phyloP scores from a whole-genome alignment of 2,329 filamentous ascomycete species.

The Cucurbitaria berberidis region DNA sequence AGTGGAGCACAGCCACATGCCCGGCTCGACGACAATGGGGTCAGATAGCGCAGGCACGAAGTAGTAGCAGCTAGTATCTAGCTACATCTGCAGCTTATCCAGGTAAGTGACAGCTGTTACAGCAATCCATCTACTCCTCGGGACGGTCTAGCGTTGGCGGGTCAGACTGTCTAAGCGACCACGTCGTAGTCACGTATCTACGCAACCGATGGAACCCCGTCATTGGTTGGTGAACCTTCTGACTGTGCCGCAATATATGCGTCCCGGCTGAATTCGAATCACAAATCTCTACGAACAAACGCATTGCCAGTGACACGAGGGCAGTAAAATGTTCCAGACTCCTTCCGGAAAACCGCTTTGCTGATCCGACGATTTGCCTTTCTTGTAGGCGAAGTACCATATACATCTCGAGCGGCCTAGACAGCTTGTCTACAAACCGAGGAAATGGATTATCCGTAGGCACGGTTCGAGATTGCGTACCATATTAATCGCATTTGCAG shows the following conservation, averaged over 20 bases:
- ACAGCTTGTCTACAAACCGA: not conserved
- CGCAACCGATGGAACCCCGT: not conserved
- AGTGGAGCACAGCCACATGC: not conserved
- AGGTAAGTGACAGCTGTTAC: not conserved
- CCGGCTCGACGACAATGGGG: not conserved
- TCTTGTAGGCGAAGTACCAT: not conserved
- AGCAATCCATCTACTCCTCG: no score
- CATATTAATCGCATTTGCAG: not conserved
- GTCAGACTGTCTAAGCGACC: no score
- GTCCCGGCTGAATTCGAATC: no score
- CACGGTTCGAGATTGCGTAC: not conserved
- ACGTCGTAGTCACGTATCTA: no score
- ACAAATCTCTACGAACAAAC: no score
- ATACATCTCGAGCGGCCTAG: not conserved
- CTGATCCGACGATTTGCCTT: not conserved
- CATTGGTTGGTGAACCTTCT: not conserved
- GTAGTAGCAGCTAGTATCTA: not conserved
- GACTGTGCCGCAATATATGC: conserved; percentile 1
- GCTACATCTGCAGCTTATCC: not conserved
- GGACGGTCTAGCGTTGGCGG: no score
- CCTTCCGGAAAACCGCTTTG: not conserved
- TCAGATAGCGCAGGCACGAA: not conserved
- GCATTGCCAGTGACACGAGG: not conserved
- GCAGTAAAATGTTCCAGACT: not conserved
- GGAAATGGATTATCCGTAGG: not conserved